A percentile compares a stretch with the other conserved stretches of the same genome.
Evolutionary conservation across 495 filamentous ascomycete genomes (phyloP).

Genomic region (Aspergillus wentii): DNA sequence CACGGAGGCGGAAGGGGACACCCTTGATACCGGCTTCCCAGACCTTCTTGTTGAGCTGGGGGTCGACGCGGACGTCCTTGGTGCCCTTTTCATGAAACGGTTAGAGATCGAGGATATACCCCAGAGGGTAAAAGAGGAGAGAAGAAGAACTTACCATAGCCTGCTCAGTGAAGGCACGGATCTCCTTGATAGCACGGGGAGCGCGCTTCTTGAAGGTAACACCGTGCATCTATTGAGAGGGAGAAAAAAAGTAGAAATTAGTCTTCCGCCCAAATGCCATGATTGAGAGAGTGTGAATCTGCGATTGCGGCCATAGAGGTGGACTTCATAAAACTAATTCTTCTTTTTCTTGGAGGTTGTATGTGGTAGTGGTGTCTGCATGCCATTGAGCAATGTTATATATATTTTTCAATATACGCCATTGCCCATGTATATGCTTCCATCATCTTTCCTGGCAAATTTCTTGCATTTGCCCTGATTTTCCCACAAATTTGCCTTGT

Average conservation of each 20-base stretch:
- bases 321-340: slow-evolving; percentile 71
- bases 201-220: slow-evolving; percentile 99
- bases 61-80: slow-evolving; percentile 94
- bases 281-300: slow-evolving; percentile 27
- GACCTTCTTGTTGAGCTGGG: slow-evolving; percentile 99
- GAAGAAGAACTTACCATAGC: slow-evolving; percentile 74
- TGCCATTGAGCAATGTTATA: no score
- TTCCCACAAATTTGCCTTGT: background rate
- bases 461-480: no score
- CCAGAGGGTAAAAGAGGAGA: slow-evolving; percentile 3
- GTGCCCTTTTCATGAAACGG: slow-evolving; percentile 63
- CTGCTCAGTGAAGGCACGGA: slow-evolving; percentile 82
- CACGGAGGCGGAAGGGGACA: slow-evolving; percentile 89
- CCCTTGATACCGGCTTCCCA: slow-evolving; percentile 99
- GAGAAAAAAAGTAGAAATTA: slow-evolving; percentile 41
- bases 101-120: no score
- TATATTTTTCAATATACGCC: slow-evolving; percentile 1
- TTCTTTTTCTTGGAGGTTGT: slow-evolving; percentile 27
- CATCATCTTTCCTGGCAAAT: no score
- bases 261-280: slow-evolving; percentile 61
- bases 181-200: slow-evolving; percentile 98
- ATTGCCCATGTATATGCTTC: background rate
- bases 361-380: no score
- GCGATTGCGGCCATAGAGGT: slow-evolving; percentile 45
- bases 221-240: slow-evolving; percentile 73